Base-by-base conservation (phyloP, 2,329 filamentous ascomycete species). In the Botrytis sinoallii region DNA sequence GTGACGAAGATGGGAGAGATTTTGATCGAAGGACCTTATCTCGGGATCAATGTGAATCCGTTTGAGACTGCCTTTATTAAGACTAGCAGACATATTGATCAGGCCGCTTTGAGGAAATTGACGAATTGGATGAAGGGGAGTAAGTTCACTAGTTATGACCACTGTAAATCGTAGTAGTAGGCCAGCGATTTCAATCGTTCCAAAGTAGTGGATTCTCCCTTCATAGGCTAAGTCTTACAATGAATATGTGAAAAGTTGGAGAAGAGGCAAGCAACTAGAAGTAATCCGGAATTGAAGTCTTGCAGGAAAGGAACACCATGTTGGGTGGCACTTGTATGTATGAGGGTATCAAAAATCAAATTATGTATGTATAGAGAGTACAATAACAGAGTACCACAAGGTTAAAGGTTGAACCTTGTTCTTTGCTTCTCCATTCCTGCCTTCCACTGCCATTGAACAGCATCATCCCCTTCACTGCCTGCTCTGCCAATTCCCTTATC, bases 391-490 rank as follows among this genome's bases (percentile, higher is more conserved):
- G 46, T 44, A 67, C 35, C 29, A n/a, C 61, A 60, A 16, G 20
- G 46, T 89, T 87, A 98, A 81, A 99, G 86, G 83, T 97, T 96
- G 85, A 98, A 99, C 82, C 93, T 91, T 78, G 95, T 98, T 80
- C 96, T 88, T 81, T 93, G 87, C 86, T 98, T 98, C 85, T 99
- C 96, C 91, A 96, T 97, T 81, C 91, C 90, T 18, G 93, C 92
- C 85, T 97, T 97, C 96, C 96, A 99, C 82, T 98, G 90, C 95
- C 96, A 98, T 81, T 97, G 81, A 25, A 82, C 77, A 4, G 80
- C 79, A 78, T 82, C 81, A 46, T 80, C 78, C 22, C 81, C 88
- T 75, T 90, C 87, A 78, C 89, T 91, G 29, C 90, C 90, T 12
- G 90, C 89, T 72, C 88, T 84, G 22, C 89, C 89, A 77, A 99